These are phyloP conservation scores for Hymenoscyphus albidus DNA, from an alignment of 2,329 filamentous ascomycete species.

Conservation along the genomic window DNA sequence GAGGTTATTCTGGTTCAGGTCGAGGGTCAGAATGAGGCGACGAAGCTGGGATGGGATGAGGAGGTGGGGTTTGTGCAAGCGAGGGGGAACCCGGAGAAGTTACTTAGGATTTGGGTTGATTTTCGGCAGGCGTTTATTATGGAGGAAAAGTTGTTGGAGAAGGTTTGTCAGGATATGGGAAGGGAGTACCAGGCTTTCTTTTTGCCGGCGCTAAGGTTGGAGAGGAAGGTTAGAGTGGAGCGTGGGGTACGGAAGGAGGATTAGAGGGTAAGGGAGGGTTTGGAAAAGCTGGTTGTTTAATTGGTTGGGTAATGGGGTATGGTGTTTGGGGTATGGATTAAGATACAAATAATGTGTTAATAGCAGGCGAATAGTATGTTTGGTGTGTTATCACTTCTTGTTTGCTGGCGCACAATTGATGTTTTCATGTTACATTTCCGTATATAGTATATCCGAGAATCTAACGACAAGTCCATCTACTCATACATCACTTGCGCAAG, in stretches of 20 bases:
- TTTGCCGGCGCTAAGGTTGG: conserved; percentile 29
- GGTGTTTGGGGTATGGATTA: background rate
- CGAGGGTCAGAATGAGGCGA: conserved; percentile 7
- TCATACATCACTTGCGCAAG: no score
- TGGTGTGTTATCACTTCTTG: no score
- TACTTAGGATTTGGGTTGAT: conserved; percentile 28
- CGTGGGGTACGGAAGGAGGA: background rate
- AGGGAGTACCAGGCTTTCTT: conserved; percentile 23
- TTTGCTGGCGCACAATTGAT: no score
- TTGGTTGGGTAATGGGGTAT: background rate
- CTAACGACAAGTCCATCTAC: no score
- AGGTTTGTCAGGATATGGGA: conserved; percentile 23
- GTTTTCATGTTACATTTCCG: no score
- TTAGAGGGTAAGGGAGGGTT: background rate
- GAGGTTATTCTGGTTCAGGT: conserved; percentile 31
- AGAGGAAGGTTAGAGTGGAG: conserved; percentile 11
- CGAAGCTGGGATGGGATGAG: conserved; percentile 5
- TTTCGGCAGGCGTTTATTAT: conserved; percentile 28
- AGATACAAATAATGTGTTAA: background rate
- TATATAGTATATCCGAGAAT: no score
- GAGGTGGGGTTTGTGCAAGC: conserved; percentile 23
- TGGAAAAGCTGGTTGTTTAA: background rate
- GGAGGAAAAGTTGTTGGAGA: conserved; percentile 28
- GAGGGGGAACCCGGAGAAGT: conserved; percentile 21
- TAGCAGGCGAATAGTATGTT: background rate